Percentiles rank a stretch among this genome's conserved stretches.
These are phyloP conservation scores for Candida sphagnicola DNA, from an alignment of 805 yeast genomes.

Conservation along the genomic window DNA sequence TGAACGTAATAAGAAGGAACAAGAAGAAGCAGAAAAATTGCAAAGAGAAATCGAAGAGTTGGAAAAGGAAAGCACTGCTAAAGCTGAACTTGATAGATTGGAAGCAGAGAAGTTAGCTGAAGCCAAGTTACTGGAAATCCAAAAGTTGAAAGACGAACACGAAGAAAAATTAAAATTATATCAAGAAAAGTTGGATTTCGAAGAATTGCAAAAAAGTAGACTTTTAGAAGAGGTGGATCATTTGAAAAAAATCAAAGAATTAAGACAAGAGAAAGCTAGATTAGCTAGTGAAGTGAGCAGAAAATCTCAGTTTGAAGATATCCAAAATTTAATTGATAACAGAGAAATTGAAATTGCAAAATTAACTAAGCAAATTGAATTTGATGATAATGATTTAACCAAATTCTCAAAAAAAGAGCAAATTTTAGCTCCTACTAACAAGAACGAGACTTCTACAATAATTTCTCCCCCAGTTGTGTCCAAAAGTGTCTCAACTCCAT, in stretches of 20 bases:
- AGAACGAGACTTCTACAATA: background rate
- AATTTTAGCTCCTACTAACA: slow-evolving; percentile 4
- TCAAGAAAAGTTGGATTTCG: slow-evolving; percentile 27
- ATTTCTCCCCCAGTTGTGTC: background rate
- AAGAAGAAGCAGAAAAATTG: slow-evolving; percentile 23
- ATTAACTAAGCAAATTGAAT: slow-evolving; percentile 29
- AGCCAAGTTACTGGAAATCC: slow-evolving; percentile 27
- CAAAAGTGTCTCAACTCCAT: slow-evolving; percentile 2
- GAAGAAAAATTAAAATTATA: slow-evolving; percentile 26
- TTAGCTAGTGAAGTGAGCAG: slow-evolving; percentile 19
- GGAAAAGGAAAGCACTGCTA: slow-evolving; percentile 16
- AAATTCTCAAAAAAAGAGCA: background rate
- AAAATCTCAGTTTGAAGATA: slow-evolving; percentile 19
- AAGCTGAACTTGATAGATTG: slow-evolving; percentile 20
- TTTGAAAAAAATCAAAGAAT: slow-evolving; percentile 35
- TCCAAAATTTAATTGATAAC: slow-evolving; percentile 27
- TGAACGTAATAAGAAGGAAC: slow-evolving; percentile 21
- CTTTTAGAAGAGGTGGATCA: slow-evolving; percentile 37
- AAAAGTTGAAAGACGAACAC: slow-evolving; percentile 31
- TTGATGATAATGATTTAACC: slow-evolving; percentile 25
- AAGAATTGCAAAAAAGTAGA: slow-evolving; percentile 35
- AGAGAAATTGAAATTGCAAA: slow-evolving; percentile 29
- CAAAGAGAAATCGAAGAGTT: slow-evolving; percentile 30
- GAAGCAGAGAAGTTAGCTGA: slow-evolving; percentile 29
- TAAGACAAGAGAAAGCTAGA: slow-evolving; percentile 35